Evolutionary conservation across 176 grass and related monocot genomes (phyloP), one percentile per base, ranked within the genome.

Genomic region (Saccharum spontaneum): DNA sequence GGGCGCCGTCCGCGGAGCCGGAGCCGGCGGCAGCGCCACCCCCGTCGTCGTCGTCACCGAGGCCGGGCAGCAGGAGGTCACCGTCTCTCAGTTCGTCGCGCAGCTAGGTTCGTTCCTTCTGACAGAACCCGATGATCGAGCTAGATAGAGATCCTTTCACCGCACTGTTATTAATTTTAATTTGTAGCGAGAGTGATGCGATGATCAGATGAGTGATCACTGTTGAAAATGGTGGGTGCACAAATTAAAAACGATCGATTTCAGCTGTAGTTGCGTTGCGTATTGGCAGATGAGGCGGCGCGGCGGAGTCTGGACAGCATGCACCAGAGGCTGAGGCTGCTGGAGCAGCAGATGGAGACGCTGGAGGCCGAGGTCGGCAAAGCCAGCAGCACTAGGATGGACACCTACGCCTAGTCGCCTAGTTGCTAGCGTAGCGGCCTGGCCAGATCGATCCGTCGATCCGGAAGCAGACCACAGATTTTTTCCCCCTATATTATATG

Each of bases 301-400:
- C 76, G 85, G 88, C 86, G 71, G 80, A 90, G 90, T 86, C 76
- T 97, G 34, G 83, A 94, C 40, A 52, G 68, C 50, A 85, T 94
- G 87, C 90, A 92, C 71, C 84, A 82, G 85, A 90, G 83, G 88
- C 77, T 94, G 59, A 87, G 83, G 79, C 36, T 88, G 77, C 80
- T 97, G 88, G 94, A 97, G 83, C 74, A 86, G 82, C 94, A 94
- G 84, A 97, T 97, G 94, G 92, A 97, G 80, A 87, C 76, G 43
- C 83, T 97, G 28, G 94, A 97, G 91, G 87, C 89, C 17, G 94
- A 97, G 87, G 65, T 94, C 26, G 88, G 83, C 31, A 94, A 88
- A 34, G 92, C 92, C 77, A 87, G 49, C 74, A 31, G 73, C 13
- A 79, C 24, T 45, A 48, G 78, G 8, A 36, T 46, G 11, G 79